Percentiles rank a stretch among this genome's conserved stretches.
phyloP scores from a whole-genome alignment of 2,329 filamentous ascomycete genomes.

The Colletotrichum lentis region DNA sequence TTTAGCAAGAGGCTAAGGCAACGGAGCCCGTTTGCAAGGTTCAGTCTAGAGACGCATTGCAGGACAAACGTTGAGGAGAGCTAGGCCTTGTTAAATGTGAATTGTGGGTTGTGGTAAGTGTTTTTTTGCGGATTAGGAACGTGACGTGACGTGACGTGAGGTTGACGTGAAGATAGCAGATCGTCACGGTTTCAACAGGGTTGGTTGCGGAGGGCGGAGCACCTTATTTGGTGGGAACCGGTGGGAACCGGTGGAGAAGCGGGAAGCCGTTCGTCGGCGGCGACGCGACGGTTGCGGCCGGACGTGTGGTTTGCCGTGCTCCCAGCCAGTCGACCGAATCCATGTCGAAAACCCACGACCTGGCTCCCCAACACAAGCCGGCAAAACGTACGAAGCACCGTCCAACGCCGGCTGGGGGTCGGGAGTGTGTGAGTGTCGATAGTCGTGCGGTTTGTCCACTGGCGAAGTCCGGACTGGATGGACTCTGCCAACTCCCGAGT shows the following conservation, averaged over 20 bases:
- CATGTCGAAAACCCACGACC: not conserved
- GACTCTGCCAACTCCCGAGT: slow-evolving; percentile 3
- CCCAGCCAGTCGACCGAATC: not conserved
- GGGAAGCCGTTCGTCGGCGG: slow-evolving; percentile 11
- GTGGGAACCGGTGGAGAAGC: slow-evolving; percentile 34
- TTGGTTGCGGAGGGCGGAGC: slow-evolving; percentile 16
- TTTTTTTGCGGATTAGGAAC: slow-evolving; percentile 1
- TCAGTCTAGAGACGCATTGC: slow-evolving; percentile 40
- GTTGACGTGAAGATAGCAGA: slow-evolving; percentile 10
- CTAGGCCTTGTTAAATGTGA: not conserved
- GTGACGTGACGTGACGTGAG: slow-evolving; percentile 7
- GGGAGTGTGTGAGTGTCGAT: not conserved
- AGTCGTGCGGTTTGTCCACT: not conserved
- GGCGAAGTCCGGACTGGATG: slow-evolving; percentile 16
- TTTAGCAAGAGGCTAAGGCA: slow-evolving; percentile 40
- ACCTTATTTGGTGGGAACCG: slow-evolving; percentile 37
- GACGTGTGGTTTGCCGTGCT: slow-evolving; percentile 23
- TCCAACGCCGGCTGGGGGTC: not conserved
- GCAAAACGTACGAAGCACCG: not conserved
- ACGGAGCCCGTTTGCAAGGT: slow-evolving; percentile 41
- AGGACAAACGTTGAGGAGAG: slow-evolving; percentile 37
- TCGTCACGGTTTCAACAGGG: slow-evolving; percentile 32
- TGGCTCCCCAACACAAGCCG: not conserved
- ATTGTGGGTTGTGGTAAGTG: not conserved
- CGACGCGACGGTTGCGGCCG: slow-evolving; percentile 10